A percentile compares a stretch with the other conserved stretches of the same genome.
phyloP scores from a whole-genome alignment of 768 basidiomycete species.

The Chalciporus sphaerocephalus region DNA sequence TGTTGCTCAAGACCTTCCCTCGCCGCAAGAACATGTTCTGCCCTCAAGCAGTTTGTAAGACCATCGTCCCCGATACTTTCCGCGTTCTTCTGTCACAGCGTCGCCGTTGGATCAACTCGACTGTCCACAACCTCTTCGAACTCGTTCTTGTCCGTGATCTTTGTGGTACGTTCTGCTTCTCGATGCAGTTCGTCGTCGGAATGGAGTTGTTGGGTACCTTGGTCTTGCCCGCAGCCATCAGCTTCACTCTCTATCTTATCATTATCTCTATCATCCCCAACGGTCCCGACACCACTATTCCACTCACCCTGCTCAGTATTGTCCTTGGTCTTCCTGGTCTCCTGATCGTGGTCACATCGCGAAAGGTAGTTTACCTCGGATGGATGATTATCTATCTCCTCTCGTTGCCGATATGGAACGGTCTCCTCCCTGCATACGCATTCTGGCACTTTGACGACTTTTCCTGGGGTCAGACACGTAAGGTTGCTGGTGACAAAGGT shows the following conservation, averaged over 20 bases:
- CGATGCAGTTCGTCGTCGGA: conserved; percentile 98
- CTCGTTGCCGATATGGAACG: conserved; percentile 96
- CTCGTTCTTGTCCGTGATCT: conserved; percentile 91
- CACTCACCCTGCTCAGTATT: conserved; percentile 87
- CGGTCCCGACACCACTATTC: conserved; percentile 74
- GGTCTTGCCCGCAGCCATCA: conserved; percentile 94
- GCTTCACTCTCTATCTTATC: conserved; percentile 94
- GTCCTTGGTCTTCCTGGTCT: conserved; percentile 95
- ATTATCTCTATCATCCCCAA: conserved; percentile 82
- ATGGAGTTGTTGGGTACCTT: conserved; percentile 98
- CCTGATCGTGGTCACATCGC: conserved; percentile 91
- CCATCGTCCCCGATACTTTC: conserved; percentile 96
- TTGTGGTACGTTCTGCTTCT: conserved; percentile 99
- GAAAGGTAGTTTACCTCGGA: conserved; percentile 90
- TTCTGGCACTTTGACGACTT: conserved; percentile 99
- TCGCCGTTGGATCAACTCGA: conserved; percentile 99
- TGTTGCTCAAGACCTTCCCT: conserved; percentile 98
- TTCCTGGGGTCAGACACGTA: conserved; percentile 94
- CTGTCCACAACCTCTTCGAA: conserved; percentile 96
- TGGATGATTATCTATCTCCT: conserved; percentile 96
- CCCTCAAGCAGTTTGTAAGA: conserved; percentile 98
- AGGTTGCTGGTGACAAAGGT: conserved; percentile 68
- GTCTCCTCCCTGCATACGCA: conserved; percentile 90
- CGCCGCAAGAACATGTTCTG: conserved; percentile 99
- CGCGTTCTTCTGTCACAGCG: conserved; percentile 89